Conservation (phyloP, 257 asterid genomes). For the Eustoma russellianum region DNA sequence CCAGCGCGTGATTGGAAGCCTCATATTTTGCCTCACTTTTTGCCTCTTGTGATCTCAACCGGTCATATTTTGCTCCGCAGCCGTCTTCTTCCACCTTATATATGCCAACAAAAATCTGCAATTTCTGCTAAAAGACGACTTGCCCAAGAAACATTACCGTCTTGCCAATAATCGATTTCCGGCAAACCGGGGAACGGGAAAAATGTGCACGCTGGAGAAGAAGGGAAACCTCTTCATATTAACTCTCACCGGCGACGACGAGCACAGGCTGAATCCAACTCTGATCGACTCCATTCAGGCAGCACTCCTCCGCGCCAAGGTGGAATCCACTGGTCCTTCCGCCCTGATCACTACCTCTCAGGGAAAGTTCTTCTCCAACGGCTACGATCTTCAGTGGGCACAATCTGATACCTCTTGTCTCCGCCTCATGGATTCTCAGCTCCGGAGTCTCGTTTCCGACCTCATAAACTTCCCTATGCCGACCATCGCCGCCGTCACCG, state of each 20-base stretch:
- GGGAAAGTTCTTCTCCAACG: conserved; percentile 72
- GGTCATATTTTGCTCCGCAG: no score
- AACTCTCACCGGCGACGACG: conserved; percentile 43
- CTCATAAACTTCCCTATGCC: conserved; percentile 66
- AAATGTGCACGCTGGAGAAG: conserved; percentile 42
- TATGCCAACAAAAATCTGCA: no score
- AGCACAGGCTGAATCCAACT: conserved; percentile 59
- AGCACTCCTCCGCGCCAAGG: conserved; percentile 25
- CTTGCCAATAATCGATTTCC: no score
- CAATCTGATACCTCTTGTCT: conserved; percentile 17
- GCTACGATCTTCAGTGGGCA: conserved; percentile 63
- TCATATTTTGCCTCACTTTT: no score
- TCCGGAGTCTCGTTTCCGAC: conserved; percentile 43
- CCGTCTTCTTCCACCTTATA: no score
- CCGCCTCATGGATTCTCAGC: conserved; percentile 30
- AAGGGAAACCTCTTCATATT: conserved; percentile 46
- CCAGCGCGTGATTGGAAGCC: no score
- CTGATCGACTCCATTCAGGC: conserved; percentile 43
- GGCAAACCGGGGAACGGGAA: neutral
- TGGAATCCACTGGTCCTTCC: conserved; percentile 29
- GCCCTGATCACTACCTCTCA: conserved; percentile 63
- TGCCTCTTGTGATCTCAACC: no score
- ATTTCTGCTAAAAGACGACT: no score
- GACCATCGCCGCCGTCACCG: conserved; percentile 65
- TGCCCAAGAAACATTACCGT: no score